Evolutionary conservation across 2,329 filamentous ascomycete species (phyloP).

Genomic region (Claviceps maximensis): DNA sequence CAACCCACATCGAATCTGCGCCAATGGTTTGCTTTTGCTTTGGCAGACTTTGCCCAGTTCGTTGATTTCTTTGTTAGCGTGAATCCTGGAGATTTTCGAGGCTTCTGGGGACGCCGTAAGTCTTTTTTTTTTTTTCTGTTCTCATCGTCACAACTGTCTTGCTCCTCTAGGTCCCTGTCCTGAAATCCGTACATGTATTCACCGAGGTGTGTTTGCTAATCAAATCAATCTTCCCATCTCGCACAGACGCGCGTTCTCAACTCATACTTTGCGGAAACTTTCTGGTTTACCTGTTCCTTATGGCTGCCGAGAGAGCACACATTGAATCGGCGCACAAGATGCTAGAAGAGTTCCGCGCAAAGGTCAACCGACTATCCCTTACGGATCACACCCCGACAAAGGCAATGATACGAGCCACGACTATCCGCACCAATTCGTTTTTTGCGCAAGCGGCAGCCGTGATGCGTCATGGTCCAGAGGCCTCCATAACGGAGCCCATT

Average conservation of each 20-base stretch:
- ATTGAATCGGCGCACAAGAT: conserved; percentile 23
- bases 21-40: conserved; percentile 21
- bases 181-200: no score
- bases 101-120: conserved; percentile 33
- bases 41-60: conserved; percentile 24
- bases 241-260: conserved; percentile 25
- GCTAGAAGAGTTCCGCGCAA: conserved; percentile 23
- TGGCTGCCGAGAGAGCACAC: conserved; percentile 23
- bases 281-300: conserved; percentile 33
- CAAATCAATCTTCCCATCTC: not conserved
- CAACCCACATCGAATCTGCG: conserved; percentile 23
- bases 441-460: conserved; percentile 23
- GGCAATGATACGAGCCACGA: conserved; percentile 22
- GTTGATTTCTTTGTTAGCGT: conserved; percentile 24
- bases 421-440: conserved; percentile 26
- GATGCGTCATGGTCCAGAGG: conserved; percentile 11
- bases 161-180: no score
- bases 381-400: conserved; percentile 19
- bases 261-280: conserved; percentile 34
- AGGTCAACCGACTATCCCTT: conserved; percentile 20
- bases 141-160: not conserved
- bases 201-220: no score
- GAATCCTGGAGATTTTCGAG: conserved; percentile 21
- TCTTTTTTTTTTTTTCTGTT: conserved; percentile 6
- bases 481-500: conserved; percentile 6